Evolutionary conservation across 495 filamentous ascomycete genomes (phyloP), one percentile per base, ranked within the genome.

Genomic region (Thermothielavioides terrestris): DNA sequence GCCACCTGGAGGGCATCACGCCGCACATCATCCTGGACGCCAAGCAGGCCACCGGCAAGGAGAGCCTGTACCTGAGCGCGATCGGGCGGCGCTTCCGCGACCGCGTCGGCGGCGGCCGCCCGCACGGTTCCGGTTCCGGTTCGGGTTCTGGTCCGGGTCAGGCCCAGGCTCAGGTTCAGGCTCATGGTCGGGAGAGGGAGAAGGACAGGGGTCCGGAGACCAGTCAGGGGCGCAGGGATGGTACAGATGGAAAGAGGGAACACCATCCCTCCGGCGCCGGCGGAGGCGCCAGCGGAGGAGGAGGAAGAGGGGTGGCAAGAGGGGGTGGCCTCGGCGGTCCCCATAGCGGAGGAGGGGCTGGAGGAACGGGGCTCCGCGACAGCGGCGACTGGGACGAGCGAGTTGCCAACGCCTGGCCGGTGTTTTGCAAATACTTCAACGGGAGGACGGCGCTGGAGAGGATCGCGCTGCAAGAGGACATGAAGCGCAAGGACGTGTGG

Each of bases 391-490:
- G 65, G 55, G 66, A 76, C 42, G 65, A 66, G 30, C 66, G 70
- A 22, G 70, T 72, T 10, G 64, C 62, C 42, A 69, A 68, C 46
- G 71, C 69, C 18, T 77, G 75, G 64, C 74, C 75, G 34, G 65
- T 66, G 27, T 76, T 85, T 32, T 70, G 83, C 56, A 85, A 85
- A 62, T 94, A 95, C 65, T 87, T 96, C 54, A 90, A 97, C 66
- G 92, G 92, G 1, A 73, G 75, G 37, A 81, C 87, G 63, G 88
- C 91, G 5, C 68, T 98, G 32, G 92, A 98, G 70, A 84, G 90
- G 63, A 86, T 97, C 59, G 75, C 81, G 0, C 75, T 89, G 10
- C 74, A 81, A 30, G 89, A 97, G 70, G 82, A 81, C 9, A 73
- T 94, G 68, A 94, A 90, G 71, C 73, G 89, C 37, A 94, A 90